Percentiles rank a stretch among this genome's conserved stretches.
These are phyloP conservation scores for Phascolomyces articulosus DNA, from an alignment of 371 early-diverging fungal genomes.

Conservation along the genomic window DNA sequence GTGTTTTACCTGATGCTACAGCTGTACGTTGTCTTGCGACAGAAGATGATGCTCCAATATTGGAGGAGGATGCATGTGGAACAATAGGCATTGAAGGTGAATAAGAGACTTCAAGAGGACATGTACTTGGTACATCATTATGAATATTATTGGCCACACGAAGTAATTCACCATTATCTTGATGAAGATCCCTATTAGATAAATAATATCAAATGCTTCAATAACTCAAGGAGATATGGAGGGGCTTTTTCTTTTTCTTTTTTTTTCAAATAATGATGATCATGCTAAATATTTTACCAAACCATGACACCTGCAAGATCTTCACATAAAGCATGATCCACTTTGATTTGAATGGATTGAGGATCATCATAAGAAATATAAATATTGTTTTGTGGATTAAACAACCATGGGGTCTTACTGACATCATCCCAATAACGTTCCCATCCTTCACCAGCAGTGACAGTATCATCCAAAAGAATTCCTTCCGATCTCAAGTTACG, in stretches of 20 bases:
- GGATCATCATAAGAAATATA: constrained; percentile 74
- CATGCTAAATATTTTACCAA: constrained; percentile 59
- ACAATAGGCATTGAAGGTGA: not conserved
- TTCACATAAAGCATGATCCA: constrained; percentile 52
- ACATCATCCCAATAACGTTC: constrained; percentile 64
- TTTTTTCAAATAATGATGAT: too few relatives aligned
- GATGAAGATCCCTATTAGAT: constrained; percentile 46
- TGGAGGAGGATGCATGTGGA: not conserved
- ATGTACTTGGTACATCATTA: constrained; percentile 19
- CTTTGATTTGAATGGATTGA: constrained; percentile 57
- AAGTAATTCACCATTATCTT: constrained; percentile 61
- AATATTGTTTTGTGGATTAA: constrained; percentile 51
- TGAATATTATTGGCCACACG: constrained; percentile 43
- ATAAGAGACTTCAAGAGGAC: constrained; percentile 1
- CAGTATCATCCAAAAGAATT: constrained; percentile 39
- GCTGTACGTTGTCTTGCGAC: too few relatives aligned
- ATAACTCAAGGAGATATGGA: too few relatives aligned
- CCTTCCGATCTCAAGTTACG: constrained; percentile 60
- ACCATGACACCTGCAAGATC: constrained; percentile 67
- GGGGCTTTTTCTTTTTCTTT: too few relatives aligned
- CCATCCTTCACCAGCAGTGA: constrained; percentile 53
- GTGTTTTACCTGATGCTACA: too few relatives aligned
- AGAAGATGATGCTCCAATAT: not conserved
- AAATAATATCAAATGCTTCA: too few relatives aligned
- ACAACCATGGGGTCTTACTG: constrained; percentile 75